Conservation (phyloP, 148 eudicot species). For the Vaccinium macrocarpon region DNA sequence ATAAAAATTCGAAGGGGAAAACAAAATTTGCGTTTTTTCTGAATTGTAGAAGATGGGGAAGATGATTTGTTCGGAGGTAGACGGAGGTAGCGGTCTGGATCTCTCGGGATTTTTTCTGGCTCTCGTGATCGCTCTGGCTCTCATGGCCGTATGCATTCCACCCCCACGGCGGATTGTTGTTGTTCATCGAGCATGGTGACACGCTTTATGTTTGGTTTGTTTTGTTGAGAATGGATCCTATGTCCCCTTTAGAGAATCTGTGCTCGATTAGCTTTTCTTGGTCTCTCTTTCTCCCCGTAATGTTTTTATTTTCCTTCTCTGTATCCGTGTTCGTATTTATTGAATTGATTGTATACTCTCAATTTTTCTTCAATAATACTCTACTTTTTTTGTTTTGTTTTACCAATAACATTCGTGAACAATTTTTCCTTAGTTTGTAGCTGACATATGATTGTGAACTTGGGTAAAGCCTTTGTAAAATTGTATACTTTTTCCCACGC, state of each 20-base stretch:
- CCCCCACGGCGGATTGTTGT: neutral
- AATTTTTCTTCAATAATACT: neutral
- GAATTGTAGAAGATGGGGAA: conserved; percentile 12
- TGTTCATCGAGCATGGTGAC: neutral
- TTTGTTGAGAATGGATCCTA: neutral
- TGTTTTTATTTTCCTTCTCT: neutral
- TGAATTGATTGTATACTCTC: neutral
- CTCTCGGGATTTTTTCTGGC: conserved; percentile 1
- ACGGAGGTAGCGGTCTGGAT: neutral
- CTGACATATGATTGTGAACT: neutral
- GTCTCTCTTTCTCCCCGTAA: neutral
- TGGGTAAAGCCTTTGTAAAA: neutral
- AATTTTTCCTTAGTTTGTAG: neutral
- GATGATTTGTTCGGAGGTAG: neutral
- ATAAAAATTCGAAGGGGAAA: too few relatives aligned
- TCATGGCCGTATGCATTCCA: neutral
- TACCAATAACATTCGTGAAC: neutral
- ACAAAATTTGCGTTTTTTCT: neutral
- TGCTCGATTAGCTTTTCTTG: neutral
- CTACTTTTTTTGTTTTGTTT: neutral
- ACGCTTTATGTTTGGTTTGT: neutral
- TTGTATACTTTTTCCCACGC: neutral
- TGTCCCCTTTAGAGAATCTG: neutral
- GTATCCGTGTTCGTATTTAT: neutral
- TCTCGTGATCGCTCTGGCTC: conserved; percentile 13